Percentiles rank a stretch among this genome's conserved stretches.
phyloP scores from a whole-genome alignment of 305 asterid species.

The Euphrasia arctica region DNA sequence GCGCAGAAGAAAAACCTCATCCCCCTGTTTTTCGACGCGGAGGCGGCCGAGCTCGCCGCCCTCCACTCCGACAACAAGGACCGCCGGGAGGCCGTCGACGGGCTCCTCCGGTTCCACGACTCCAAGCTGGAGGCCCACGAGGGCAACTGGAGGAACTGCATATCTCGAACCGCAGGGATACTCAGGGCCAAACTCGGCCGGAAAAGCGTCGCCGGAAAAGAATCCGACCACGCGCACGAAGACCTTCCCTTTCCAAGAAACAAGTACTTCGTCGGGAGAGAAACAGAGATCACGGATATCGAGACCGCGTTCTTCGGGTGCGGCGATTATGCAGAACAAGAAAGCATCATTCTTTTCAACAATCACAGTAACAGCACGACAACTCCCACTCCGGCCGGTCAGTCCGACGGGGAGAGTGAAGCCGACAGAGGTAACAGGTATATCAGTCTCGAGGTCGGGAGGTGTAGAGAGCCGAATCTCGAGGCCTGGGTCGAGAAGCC shows the following conservation, averaged over 20 bases:
- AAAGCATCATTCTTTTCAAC: constrained; percentile 15
- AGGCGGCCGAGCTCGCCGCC: constrained; percentile 35
- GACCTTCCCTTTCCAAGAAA: constrained; percentile 76
- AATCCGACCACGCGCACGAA: constrained; percentile 38
- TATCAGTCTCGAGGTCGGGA: constrained; percentile 62
- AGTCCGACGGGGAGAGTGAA: constrained; percentile 60
- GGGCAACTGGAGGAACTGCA: constrained; percentile 73
- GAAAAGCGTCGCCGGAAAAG: constrained; percentile 61
- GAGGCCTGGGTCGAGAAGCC: constrained; percentile 77
- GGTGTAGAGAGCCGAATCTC: constrained; percentile 57
- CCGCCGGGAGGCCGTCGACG: constrained; percentile 63
- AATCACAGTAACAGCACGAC: too few relatives aligned
- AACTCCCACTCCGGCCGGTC: constrained; percentile 25
- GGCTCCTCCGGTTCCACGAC: constrained; percentile 56
- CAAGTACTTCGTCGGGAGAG: constrained; percentile 67
- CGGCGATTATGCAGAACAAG: constrained; percentile 58
- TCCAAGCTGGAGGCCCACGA: constrained; percentile 59
- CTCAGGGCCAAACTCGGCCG: constrained; percentile 74
- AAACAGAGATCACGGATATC: constrained; percentile 60
- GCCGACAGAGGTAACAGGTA: constrained; percentile 35
- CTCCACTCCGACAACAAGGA: constrained; percentile 17
- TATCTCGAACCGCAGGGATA: constrained; percentile 58
- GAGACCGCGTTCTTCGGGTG: constrained; percentile 67
- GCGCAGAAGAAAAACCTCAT: constrained; percentile 87
- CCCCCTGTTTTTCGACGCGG: constrained; percentile 68